Evolutionary conservation across 139 green algal genomes (phyloP).

Genomic region (Volvox reticuliferus): DNA sequence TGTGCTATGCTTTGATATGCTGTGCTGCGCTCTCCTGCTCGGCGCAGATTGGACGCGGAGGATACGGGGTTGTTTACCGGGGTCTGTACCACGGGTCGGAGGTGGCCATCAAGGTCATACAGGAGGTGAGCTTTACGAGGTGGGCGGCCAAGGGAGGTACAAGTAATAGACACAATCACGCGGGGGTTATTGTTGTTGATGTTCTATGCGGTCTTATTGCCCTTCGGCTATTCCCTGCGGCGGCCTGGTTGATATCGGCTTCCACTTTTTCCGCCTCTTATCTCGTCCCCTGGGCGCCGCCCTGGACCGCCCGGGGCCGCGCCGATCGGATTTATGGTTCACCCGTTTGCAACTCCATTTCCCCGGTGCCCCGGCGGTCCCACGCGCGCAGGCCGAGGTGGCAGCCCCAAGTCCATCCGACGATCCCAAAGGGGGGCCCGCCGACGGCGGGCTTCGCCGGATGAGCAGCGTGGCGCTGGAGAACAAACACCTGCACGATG

Average conservation of each 20-base stretch:
- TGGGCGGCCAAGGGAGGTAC: not conserved
- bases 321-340: too few species aligned
- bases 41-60: constrained; percentile 33
- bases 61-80: constrained; percentile 33
- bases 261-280: too few species aligned
- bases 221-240: too few species aligned
- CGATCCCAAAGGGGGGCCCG: not conserved
- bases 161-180: not conserved
- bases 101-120: constrained; percentile 84
- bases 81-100: constrained; percentile 74
- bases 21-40: not conserved
- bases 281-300: too few species aligned
- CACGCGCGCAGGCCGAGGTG: constrained; percentile 4
- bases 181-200: not conserved
- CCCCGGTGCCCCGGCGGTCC: not conserved
- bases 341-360: too few species aligned
- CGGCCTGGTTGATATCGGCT: too few species aligned
- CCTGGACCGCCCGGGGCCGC: too few species aligned
- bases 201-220: too few species aligned
- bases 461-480: constrained; percentile 41
- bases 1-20: too few species aligned
- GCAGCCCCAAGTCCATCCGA: not conserved
- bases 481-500: constrained; percentile 46
- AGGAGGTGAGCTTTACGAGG: not conserved
- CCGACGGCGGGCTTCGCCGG: not conserved